phyloP scores from a whole-genome alignment of 176 grass and related monocot species.

The Tuctoria greenei region DNA sequence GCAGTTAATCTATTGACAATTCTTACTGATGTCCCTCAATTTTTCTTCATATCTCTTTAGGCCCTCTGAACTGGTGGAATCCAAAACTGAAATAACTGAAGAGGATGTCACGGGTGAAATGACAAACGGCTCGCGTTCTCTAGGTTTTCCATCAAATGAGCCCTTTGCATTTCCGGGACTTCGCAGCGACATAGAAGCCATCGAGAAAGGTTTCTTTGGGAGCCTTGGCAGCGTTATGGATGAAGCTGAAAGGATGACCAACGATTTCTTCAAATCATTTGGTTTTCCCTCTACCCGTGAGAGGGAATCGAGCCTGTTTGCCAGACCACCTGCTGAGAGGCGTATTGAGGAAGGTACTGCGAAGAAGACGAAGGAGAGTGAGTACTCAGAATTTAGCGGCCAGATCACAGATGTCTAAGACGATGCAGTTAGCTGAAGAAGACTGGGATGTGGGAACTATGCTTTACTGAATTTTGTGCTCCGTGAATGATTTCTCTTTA shows the following conservation, averaged over 20 bases:
- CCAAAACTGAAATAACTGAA: slow-evolving; percentile 76
- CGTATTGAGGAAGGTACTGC: slow-evolving; percentile 20
- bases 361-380: slow-evolving; percentile 30
- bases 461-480: neutral
- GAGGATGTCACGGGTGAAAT: slow-evolving; percentile 72
- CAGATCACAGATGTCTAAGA: slow-evolving; percentile 69
- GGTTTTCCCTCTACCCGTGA: slow-evolving; percentile 17
- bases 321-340: slow-evolving; percentile 31
- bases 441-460: neutral
- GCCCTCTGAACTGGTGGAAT: slow-evolving; percentile 74
- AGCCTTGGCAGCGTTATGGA: slow-evolving; percentile 51
- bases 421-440: slow-evolving; percentile 7
- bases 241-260: slow-evolving; percentile 62
- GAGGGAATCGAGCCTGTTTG: slow-evolving; percentile 27
- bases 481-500: slow-evolving; percentile 3
- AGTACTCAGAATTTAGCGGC: slow-evolving; percentile 56
- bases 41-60: slow-evolving; percentile 23
- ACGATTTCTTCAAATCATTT: slow-evolving; percentile 57
- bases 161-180: slow-evolving; percentile 66
- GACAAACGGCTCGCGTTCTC: slow-evolving; percentile 30
- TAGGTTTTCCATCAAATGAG: slow-evolving; percentile 38
- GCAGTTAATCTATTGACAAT: too few species aligned
- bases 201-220: slow-evolving; percentile 58
- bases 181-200: slow-evolving; percentile 64
- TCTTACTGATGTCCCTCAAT: neutral